A percentile compares a stretch with the other conserved stretches of the same genome.
Conservation (phyloP, 805 yeast genomes). For the Spathaspora boniae region DNA sequence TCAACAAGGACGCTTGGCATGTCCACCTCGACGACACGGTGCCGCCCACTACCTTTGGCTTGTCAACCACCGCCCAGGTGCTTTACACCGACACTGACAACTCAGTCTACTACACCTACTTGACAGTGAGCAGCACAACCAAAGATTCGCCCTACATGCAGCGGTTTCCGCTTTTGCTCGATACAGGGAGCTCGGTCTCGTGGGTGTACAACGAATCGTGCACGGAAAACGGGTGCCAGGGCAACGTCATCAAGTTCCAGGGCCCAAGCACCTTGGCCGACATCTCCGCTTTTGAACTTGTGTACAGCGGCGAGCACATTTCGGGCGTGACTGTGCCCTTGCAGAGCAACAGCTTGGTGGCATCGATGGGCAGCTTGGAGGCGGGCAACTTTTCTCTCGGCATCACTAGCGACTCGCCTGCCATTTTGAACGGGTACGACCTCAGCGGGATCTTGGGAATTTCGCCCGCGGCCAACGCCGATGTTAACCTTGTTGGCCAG, state of each 20-base stretch:
- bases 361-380: slow-evolving; percentile 9
- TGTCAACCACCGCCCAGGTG: slow-evolving; percentile 12
- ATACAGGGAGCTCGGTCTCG: slow-evolving; percentile 62
- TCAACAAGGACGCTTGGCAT: background rate
- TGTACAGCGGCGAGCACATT: slow-evolving; percentile 54
- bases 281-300: slow-evolving; percentile 40
- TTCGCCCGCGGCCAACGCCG: slow-evolving; percentile 43
- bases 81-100: slow-evolving; percentile 18
- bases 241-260: slow-evolving; percentile 22
- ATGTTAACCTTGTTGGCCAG: slow-evolving; percentile 39
- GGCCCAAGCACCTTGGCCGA: slow-evolving; percentile 13
- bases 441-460: slow-evolving; percentile 62
- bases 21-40: background rate
- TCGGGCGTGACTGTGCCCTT: slow-evolving; percentile 43
- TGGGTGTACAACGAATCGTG: slow-evolving; percentile 62
- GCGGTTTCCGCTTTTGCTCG: slow-evolving; percentile 52
- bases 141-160: slow-evolving; percentile 17
- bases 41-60: slow-evolving; percentile 1
- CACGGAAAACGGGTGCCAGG: slow-evolving; percentile 38
- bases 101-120: slow-evolving; percentile 18
- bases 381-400: slow-evolving; percentile 48
- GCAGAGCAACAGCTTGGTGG: slow-evolving; percentile 23
- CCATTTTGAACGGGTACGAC: slow-evolving; percentile 47
- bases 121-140: slow-evolving; percentile 18
- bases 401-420: slow-evolving; percentile 50